Evolutionary conservation across 441 rosid species (phyloP).

Genomic region (Isatis lusitanica): DNA sequence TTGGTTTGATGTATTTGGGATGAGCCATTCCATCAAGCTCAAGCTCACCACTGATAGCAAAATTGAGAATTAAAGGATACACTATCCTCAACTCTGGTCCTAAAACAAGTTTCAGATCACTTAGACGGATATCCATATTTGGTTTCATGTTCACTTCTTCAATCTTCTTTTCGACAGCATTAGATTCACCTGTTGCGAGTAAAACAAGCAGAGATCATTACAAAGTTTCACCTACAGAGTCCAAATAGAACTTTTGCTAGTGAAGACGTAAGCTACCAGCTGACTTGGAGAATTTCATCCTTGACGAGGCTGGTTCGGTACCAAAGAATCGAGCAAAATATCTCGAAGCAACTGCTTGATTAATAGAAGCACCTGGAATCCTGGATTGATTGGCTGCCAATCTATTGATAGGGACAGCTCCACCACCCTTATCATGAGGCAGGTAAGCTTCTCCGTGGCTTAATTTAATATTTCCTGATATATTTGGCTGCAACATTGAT

Average conservation of each 20-base stretch:
- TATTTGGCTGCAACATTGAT: slow-evolving; percentile 93
- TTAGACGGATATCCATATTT: slow-evolving; percentile 79
- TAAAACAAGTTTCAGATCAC: slow-evolving; percentile 87
- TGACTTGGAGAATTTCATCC: slow-evolving; percentile 59
- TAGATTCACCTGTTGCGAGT: slow-evolving; percentile 60
- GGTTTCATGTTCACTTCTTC: slow-evolving; percentile 76
- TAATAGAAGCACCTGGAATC: slow-evolving; percentile 66
- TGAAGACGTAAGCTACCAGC: slow-evolving; percentile 49
- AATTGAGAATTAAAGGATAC: slow-evolving; percentile 94
- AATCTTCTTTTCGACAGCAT: slow-evolving; percentile 70
- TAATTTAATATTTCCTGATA: slow-evolving; percentile 91
- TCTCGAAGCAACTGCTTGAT: slow-evolving; percentile 84
- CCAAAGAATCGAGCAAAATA: slow-evolving; percentile 77
- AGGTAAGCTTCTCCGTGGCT: slow-evolving; percentile 99
- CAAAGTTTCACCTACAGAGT: neutral
- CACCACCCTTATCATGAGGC: slow-evolving; percentile 94
- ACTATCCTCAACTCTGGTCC: slow-evolving; percentile 95
- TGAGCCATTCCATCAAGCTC: slow-evolving; percentile 93
- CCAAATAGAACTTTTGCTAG: slow-evolving; percentile 1
- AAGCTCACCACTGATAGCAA: slow-evolving; percentile 91
- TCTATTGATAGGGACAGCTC: slow-evolving; percentile 71
- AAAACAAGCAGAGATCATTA: slow-evolving; percentile 34
- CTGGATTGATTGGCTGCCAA: slow-evolving; percentile 73
- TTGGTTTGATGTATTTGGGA: slow-evolving; percentile 88
- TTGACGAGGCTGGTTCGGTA: slow-evolving; percentile 67